A percentile compares a stretch with the other conserved stretches of the same genome.
Conservation (phyloP, 108 stramenopile species). For the Nitzschia sp. region DNA sequence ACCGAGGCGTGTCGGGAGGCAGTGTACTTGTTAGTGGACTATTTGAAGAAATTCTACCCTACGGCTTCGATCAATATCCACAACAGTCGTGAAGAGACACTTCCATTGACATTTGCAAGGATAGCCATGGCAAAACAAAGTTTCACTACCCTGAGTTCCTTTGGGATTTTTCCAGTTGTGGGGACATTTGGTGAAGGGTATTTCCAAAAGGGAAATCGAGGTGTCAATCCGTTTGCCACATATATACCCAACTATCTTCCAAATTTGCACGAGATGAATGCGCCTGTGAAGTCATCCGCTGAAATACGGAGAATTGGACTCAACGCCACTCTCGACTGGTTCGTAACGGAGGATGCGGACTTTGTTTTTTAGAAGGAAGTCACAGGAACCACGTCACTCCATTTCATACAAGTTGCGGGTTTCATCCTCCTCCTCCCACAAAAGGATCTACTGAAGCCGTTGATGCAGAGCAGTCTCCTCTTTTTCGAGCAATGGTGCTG, state of each 20-base stretch:
- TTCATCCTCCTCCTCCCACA: too few species aligned
- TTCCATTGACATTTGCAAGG: constrained; percentile 32
- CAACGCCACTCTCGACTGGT: constrained; percentile 12
- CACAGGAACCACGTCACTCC: too few species aligned
- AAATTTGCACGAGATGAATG: constrained; percentile 27
- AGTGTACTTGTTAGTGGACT: constrained; percentile 21
- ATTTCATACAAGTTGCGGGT: too few species aligned
- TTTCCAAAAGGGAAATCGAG: constrained; percentile 32
- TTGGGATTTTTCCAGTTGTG: constrained; percentile 36
- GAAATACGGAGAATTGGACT: constrained; percentile 5
- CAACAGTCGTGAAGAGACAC: constrained; percentile 33
- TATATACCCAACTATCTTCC: constrained; percentile 15
- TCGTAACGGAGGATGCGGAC: constrained; percentile 1
- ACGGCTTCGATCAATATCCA: constrained; percentile 21
- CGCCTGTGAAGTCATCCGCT: constrained; percentile 5
- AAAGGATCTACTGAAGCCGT: too few species aligned
- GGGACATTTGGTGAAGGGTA: constrained; percentile 39
- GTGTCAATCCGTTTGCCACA: constrained; percentile 32
- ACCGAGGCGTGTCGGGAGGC: constrained; percentile 15
- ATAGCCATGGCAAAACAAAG: constrained; percentile 33
- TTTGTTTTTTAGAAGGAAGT: too few species aligned
- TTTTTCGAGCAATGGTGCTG: too few species aligned
- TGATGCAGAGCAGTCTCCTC: too few species aligned
- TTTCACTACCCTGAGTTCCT: constrained; percentile 23
- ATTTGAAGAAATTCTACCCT: constrained; percentile 24